A percentile compares a stretch with the other conserved stretches of the same genome.
These are phyloP conservation scores for Pyrus betulifolia DNA, from an alignment of 306 rosid genomes.

Conservation along the genomic window DNA sequence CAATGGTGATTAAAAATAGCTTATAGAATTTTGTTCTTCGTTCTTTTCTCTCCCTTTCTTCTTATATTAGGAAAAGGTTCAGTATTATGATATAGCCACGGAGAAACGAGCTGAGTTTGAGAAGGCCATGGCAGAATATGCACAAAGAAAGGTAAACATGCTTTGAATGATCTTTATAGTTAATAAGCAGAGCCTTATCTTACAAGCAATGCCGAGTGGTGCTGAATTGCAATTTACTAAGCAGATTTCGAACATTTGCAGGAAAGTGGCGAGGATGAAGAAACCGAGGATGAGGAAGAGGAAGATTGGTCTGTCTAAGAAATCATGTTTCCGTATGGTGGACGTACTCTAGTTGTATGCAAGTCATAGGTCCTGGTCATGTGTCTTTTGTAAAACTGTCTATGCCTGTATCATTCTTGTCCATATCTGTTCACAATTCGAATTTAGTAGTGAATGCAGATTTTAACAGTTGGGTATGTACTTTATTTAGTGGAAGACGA, in stretches of 20 bases:
- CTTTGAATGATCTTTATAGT: constrained; percentile 7
- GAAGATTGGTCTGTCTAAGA: constrained; percentile 22
- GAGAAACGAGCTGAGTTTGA: constrained; percentile 89
- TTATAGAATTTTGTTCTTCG: background rate
- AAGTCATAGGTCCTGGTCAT: constrained; percentile 7
- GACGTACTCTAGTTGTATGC: constrained; percentile 29
- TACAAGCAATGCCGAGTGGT: background rate
- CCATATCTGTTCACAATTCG: constrained; percentile 19
- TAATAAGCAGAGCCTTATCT: background rate
- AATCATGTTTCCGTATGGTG: constrained; percentile 9
- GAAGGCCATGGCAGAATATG: constrained; percentile 58
- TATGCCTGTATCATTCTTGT: constrained; percentile 15
- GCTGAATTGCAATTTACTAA: background rate
- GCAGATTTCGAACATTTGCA: constrained; percentile 25
- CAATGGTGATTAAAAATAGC: background rate
- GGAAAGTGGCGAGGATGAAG: constrained; percentile 65
- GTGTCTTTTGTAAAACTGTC: constrained; percentile 16
- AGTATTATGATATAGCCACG: constrained; percentile 86
- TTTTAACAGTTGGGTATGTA: background rate
- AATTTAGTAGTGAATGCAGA: constrained; percentile 18
- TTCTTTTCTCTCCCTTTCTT: background rate
- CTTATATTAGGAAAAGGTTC: constrained; percentile 74
- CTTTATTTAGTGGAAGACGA: background rate
- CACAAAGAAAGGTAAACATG: constrained; percentile 53
- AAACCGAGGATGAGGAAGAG: constrained; percentile 44